These are phyloP conservation scores for Aureobasidium sp. DNA, from an alignment of 2,329 filamentous ascomycete genomes.

Conservation along the genomic window DNA sequence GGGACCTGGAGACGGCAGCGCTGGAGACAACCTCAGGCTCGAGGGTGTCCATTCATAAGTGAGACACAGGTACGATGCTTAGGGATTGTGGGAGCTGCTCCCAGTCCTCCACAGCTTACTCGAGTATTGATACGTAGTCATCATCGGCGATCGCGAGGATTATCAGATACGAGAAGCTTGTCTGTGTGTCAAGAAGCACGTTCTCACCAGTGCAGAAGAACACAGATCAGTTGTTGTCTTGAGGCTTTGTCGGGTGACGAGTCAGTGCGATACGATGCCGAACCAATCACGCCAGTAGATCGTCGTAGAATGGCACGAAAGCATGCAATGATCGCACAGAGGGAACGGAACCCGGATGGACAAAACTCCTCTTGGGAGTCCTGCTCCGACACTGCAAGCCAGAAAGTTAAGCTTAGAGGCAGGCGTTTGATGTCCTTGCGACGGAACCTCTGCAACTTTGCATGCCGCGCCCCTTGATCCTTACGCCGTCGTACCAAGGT, in stretches of 20 bases:
- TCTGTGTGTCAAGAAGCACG: constrained; percentile 5
- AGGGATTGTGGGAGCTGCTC: neutral
- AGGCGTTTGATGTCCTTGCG: constrained; percentile 1
- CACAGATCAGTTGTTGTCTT: constrained; percentile 10
- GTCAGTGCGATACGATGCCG: constrained; percentile 5
- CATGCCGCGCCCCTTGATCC: neutral
- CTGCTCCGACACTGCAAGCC: neutral
- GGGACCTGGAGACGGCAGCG: constrained; percentile 58
- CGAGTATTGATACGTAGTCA: neutral
- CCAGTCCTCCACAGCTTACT: no score
- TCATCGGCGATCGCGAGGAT: constrained; percentile 3
- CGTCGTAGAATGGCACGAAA: neutral
- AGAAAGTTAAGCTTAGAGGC: constrained; percentile 1
- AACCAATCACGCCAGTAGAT: constrained; percentile 3
- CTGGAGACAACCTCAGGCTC: constrained; percentile 58
- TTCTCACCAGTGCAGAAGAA: neutral
- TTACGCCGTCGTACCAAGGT: constrained; percentile 6
- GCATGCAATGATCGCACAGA: neutral
- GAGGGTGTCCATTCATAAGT: constrained; percentile 17
- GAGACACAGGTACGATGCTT: neutral
- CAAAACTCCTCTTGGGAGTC: neutral
- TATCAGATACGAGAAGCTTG: constrained; percentile 5
- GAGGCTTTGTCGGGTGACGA: constrained; percentile 11
- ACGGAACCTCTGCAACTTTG: neutral
- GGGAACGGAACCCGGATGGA: neutral